Conservation (phyloP, 495 filamentous ascomycete genomes). For the Choiromyces venosus region DNA sequence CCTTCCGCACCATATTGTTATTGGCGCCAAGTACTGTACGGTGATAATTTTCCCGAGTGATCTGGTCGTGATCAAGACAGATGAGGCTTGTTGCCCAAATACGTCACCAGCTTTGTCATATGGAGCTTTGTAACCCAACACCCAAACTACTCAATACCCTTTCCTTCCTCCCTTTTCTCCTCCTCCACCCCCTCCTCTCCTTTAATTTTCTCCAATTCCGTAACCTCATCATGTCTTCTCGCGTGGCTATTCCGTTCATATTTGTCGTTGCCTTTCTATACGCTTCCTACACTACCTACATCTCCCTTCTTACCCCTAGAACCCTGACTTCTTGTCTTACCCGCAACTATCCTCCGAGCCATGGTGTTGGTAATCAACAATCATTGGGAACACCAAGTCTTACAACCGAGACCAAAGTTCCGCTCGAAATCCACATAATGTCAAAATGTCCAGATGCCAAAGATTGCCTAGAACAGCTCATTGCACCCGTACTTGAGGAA, state of each 20-base stretch:
- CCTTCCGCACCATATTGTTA: too few relatives aligned
- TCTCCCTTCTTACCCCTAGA: neutral
- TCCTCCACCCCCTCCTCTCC: neutral
- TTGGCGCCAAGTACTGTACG: too few relatives aligned
- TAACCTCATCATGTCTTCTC: neutral
- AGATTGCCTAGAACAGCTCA: slow-evolving; percentile 71
- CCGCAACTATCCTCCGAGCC: neutral
- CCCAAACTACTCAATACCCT: neutral
- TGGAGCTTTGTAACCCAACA: neutral
- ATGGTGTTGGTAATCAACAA: neutral
- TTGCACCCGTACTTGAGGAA: slow-evolving; percentile 80
- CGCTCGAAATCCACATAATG: slow-evolving; percentile 89
- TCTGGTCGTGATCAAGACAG: neutral
- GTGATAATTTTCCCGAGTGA: neutral
- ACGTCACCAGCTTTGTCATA: neutral
- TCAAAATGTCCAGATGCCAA: slow-evolving; percentile 87
- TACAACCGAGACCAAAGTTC: slow-evolving; percentile 49
- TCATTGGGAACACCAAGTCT: neutral
- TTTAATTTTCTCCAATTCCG: neutral
- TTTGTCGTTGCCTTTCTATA: neutral
- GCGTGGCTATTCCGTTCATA: neutral
- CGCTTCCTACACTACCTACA: neutral
- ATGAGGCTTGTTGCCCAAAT: neutral
- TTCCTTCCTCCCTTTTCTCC: neutral
- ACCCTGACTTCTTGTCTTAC: neutral